Evolutionary conservation across 495 filamentous ascomycete species (phyloP).

Genomic region (Rostrohypoxylon terebratum): DNA sequence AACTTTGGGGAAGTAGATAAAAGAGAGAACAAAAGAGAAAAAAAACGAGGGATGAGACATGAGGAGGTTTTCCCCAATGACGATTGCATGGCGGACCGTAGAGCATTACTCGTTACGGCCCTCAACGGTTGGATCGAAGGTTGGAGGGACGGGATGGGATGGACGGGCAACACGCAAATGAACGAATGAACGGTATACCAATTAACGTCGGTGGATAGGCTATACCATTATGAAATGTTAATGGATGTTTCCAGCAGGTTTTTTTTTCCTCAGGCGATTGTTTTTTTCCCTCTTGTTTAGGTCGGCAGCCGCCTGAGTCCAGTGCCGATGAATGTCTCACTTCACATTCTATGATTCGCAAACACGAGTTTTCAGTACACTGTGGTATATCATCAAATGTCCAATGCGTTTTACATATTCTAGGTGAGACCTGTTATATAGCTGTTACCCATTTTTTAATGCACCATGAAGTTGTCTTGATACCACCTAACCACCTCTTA

Average conservation of each 20-base stretch:
- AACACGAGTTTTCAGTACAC: not conserved
- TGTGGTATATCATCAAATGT: not conserved
- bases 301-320: constrained; percentile 5
- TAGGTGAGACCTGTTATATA: not conserved
- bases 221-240: not conserved
- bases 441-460: not conserved
- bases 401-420: not conserved
- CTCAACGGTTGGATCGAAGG: constrained; percentile 19
- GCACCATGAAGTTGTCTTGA: not conserved
- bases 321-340: constrained; percentile 1
- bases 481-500: not conserved
- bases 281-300: not conserved
- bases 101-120: constrained; percentile 44
- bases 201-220: constrained; percentile 6
- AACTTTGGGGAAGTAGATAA: not conserved
- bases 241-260: constrained; percentile 6
- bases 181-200: constrained; percentile 9
- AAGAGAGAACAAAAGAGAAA: not conserved
- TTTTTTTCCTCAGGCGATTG: not conserved
- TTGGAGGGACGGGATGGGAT: constrained; percentile 18
- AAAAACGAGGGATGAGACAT: not conserved
- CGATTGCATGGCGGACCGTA: constrained; percentile 36
- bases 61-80: constrained; percentile 22
- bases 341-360: not conserved
- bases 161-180: constrained; percentile 7